Percentiles rank a stretch among this genome's conserved stretches.
Evolutionary conservation across 78 protist species (phyloP).

Genomic region (Dictyostelium brefeldianum): DNA sequence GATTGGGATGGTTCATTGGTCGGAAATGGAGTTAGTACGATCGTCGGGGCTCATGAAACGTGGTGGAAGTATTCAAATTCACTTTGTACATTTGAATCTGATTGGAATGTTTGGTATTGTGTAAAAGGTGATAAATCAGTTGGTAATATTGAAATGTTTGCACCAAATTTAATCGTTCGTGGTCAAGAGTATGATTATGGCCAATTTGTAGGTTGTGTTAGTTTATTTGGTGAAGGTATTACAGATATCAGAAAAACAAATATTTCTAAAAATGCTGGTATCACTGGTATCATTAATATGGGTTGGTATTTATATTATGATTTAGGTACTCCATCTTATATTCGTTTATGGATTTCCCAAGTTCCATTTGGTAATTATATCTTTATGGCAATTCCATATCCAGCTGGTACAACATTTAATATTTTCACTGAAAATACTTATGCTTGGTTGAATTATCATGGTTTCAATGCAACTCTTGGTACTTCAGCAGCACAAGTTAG

Average conservation of each 20-base stretch:
- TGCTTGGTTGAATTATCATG: neutral
- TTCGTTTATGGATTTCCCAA: neutral
- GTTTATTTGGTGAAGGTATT: conserved; percentile 29
- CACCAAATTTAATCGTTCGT: neutral
- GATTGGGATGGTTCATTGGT: conserved; percentile 78
- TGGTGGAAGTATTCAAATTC: conserved; percentile 82
- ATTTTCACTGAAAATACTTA: neutral
- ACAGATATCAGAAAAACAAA: conserved; percentile 5
- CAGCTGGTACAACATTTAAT: conserved; percentile 14
- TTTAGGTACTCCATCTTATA: conserved; percentile 20
- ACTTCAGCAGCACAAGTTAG: conserved; percentile 12
- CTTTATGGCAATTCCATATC: conserved; percentile 22
- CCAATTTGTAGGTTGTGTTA: neutral
- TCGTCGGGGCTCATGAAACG: conserved; percentile 27
- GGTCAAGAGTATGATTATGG: neutral
- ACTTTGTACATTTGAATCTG: conserved; percentile 1
- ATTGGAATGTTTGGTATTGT: conserved; percentile 49
- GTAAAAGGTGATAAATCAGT: neutral
- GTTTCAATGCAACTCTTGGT: neutral
- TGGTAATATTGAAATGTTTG: conserved; percentile 20
- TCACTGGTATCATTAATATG: conserved; percentile 52
- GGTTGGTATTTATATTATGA: conserved; percentile 48
- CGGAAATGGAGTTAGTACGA: neutral
- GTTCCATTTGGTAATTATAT: conserved; percentile 19
- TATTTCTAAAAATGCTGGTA: conserved; percentile 40